Conservation (phyloP, 164 flowering plant genomes). For the Santalum album region DNA sequence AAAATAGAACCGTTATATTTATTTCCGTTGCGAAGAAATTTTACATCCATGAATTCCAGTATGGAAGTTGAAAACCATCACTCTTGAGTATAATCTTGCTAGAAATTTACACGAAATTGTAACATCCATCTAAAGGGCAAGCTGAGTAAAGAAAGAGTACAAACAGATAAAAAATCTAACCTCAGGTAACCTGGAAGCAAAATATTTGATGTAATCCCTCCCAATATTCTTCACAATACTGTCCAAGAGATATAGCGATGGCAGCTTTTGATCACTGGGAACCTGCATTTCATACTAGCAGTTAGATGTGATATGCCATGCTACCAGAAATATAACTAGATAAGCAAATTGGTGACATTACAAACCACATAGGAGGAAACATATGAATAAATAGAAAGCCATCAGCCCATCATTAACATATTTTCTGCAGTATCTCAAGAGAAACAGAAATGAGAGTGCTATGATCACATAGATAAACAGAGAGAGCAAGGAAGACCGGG, state of each 20-base stretch:
- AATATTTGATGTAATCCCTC: constrained; percentile 82
- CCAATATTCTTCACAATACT: constrained; percentile 99
- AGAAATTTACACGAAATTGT: too few relatives aligned
- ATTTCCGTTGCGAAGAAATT: background rate
- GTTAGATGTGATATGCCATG: constrained; percentile 18
- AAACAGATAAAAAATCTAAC: constrained; percentile 37
- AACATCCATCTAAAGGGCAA: background rate
- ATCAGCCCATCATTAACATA: too few relatives aligned
- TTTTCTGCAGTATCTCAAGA: too few relatives aligned
- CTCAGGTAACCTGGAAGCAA: constrained; percentile 83
- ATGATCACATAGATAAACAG: too few relatives aligned
- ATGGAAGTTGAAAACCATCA: background rate
- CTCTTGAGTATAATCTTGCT: background rate
- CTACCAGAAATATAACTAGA: too few relatives aligned
- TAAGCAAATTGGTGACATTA: too few relatives aligned
- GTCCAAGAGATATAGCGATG: constrained; percentile 94
- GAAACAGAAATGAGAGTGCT: too few relatives aligned
- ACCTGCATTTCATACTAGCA: constrained; percentile 50
- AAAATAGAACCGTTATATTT: background rate
- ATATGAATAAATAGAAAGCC: too few relatives aligned
- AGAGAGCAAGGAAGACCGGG: too few relatives aligned
- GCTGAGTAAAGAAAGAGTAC: background rate
- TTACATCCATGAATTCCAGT: background rate
- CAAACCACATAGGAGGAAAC: too few relatives aligned
- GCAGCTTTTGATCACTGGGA: constrained; percentile 87